Percentiles rank a stretch among this genome's conserved stretches.
Conservation (phyloP, 1,284 basidiomycete species). For the Heliocybe sulcata region DNA sequence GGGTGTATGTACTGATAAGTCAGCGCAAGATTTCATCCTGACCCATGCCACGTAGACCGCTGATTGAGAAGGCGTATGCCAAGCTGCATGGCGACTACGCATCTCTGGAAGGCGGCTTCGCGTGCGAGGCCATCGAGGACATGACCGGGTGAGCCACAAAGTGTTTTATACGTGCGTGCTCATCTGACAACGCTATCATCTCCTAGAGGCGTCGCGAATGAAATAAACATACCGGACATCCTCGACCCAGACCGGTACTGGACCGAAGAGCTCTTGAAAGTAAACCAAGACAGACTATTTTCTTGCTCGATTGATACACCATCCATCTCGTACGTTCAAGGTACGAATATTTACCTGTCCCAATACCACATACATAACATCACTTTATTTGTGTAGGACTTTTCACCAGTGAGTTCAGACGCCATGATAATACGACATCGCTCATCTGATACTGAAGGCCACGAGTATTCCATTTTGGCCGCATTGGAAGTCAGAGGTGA, state of each 20-base stretch:
- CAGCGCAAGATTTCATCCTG: not conserved
- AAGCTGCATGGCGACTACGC: constrained; percentile 44
- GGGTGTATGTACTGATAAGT: constrained; percentile 24
- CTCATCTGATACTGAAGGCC: constrained; percentile 22
- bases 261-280: constrained; percentile 31
- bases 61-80: constrained; percentile 51
- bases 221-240: constrained; percentile 35
- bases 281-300: constrained; percentile 13
- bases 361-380: not conserved
- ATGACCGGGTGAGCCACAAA: constrained; percentile 32
- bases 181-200: not conserved
- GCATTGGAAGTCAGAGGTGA: constrained; percentile 32
- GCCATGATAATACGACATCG: not conserved
- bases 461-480: constrained; percentile 45
- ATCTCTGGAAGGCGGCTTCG: constrained; percentile 30
- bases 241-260: constrained; percentile 35
- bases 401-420: not conserved
- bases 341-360: not conserved
- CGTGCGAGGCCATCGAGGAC: constrained; percentile 41
- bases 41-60: constrained; percentile 16
- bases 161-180: too few species aligned
- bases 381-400: not conserved
- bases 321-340: too few species aligned
- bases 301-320: not conserved
- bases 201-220: constrained; percentile 20